phyloP scores from a whole-genome alignment of 495 filamentous ascomycete genomes.

The Penicillium maclennaniae region DNA sequence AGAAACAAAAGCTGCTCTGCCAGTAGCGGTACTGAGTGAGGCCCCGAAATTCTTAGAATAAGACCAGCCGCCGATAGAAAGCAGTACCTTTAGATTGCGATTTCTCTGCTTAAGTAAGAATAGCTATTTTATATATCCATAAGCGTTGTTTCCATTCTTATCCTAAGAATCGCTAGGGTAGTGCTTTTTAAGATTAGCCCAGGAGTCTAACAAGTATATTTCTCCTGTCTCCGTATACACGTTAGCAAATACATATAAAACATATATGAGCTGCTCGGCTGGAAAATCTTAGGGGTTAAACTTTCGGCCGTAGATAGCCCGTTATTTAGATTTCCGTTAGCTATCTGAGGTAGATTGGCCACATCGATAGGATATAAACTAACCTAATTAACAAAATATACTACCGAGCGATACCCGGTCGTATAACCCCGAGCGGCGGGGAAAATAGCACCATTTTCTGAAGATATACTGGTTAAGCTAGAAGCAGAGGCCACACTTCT shows the following conservation, averaged over 20 bases:
- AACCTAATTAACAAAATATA: slow-evolving; percentile 83
- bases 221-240: slow-evolving; percentile 59
- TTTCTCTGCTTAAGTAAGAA: slow-evolving; percentile 75
- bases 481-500: too few species aligned
- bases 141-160: slow-evolving; percentile 70
- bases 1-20: slow-evolving; percentile 62
- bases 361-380: not conserved
- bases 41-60: slow-evolving; percentile 70
- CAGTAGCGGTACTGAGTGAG: slow-evolving; percentile 55
- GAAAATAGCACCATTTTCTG: too few species aligned
- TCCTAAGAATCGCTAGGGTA: slow-evolving; percentile 74
- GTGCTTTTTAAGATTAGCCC: slow-evolving; percentile 72
- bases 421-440: too few species aligned
- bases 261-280: slow-evolving; percentile 72
- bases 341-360: too few species aligned
- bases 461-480: too few species aligned
- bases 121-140: slow-evolving; percentile 85
- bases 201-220: slow-evolving; percentile 77
- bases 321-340: too few species aligned
- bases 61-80: slow-evolving; percentile 66
- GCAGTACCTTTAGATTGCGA: slow-evolving; percentile 73
- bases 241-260: slow-evolving; percentile 80
- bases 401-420: slow-evolving; percentile 60
- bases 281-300: slow-evolving; percentile 74
- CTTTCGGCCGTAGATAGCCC: slow-evolving; percentile 71